These are phyloP conservation scores for Corymbia citriodora DNA, from an alignment of 441 rosid species.

Conservation along the genomic window DNA sequence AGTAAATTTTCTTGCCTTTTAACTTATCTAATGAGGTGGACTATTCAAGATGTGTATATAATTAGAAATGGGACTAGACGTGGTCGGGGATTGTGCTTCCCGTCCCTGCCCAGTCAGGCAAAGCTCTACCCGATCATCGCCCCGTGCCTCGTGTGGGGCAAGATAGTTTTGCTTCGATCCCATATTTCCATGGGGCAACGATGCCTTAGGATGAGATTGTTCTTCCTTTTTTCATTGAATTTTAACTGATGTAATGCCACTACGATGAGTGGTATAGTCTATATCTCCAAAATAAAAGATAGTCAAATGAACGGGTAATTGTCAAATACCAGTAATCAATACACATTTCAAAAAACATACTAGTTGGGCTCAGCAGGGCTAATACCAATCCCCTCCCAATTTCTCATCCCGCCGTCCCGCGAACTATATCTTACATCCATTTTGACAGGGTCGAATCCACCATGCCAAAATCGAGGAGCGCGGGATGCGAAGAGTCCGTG, in stretches of 20 bases:
- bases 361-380: fast-evolving
- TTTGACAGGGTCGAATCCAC: fast-evolving
- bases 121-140: background rate
- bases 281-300: background rate
- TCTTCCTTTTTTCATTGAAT: background rate
- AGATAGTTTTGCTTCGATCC: background rate
- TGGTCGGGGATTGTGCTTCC: background rate
- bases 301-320: background rate
- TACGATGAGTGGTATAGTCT: background rate
- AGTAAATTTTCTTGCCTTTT: background rate
- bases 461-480: background rate
- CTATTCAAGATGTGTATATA: background rate
- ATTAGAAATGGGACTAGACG: background rate
- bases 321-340: background rate
- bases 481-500: fast-evolving
- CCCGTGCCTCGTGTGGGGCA: background rate
- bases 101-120: background rate
- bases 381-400: background rate
- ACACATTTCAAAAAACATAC: background rate
- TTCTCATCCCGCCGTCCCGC: fast-evolving
- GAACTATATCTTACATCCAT: background rate
- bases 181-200: background rate
- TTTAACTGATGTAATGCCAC: background rate
- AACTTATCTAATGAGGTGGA: background rate
- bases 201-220: background rate